Conservation (phyloP, 768 basidiomycete species). For the Russula dissimulans region DNA sequence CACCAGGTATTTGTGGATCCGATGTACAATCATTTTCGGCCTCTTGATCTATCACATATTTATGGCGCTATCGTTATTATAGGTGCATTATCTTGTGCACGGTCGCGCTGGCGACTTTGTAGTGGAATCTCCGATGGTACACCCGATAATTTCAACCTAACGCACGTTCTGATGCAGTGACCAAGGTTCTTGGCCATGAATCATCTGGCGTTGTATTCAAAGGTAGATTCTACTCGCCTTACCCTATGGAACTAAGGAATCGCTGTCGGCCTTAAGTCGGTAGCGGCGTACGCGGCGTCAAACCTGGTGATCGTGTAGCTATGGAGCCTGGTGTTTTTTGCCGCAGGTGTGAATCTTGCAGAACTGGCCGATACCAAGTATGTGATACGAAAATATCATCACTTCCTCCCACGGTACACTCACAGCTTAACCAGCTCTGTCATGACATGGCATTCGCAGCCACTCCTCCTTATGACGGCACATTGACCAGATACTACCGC, state of each 20-base stretch:
- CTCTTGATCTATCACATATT: conserved; percentile 13
- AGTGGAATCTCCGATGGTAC: conserved; percentile 72
- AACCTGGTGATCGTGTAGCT: conserved; percentile 80
- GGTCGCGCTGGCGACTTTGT: conserved; percentile 76
- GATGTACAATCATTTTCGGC: conserved; percentile 43
- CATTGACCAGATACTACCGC: conserved; percentile 77
- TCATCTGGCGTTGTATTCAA: conserved; percentile 71
- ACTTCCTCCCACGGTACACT: neutral
- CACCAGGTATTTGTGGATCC: conserved; percentile 79
- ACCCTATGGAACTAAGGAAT: neutral
- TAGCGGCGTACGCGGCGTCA: conserved; percentile 61
- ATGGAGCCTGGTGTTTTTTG: conserved; percentile 89
- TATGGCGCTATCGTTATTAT: conserved; percentile 2
- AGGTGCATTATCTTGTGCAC: conserved; percentile 75
- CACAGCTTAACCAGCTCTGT: conserved; percentile 49
- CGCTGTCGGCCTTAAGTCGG: conserved; percentile 44
- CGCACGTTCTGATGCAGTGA: neutral
- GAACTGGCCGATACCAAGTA: conserved; percentile 76
- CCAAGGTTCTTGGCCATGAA: conserved; percentile 90
- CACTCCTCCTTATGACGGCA: conserved; percentile 90
- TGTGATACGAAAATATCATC: conserved; percentile 13
- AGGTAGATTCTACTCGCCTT: conserved; percentile 30
- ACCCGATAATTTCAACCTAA: conserved; percentile 5
- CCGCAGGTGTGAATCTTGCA: conserved; percentile 75
- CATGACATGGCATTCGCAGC: conserved; percentile 83